Conservation (phyloP, 2,329 filamentous ascomycete species). For the Cladorrhinum sp. region DNA sequence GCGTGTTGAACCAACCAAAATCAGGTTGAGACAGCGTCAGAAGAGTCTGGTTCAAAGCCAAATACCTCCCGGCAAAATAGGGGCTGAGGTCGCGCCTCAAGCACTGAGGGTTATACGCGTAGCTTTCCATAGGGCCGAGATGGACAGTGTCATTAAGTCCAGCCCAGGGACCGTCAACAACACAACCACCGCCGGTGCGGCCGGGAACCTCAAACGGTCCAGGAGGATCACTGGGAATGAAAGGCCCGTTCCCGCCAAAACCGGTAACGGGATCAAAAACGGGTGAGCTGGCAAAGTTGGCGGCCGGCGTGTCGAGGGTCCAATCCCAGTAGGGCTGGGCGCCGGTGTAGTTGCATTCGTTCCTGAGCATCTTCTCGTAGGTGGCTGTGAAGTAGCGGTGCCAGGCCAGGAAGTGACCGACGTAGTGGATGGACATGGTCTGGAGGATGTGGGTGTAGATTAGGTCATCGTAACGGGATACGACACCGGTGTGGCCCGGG, state of each 20-base stretch:
- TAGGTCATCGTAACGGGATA: constrained; percentile 37
- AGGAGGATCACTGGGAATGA: constrained; percentile 6
- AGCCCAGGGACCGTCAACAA: constrained; percentile 18
- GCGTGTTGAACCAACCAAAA: constrained; percentile 22
- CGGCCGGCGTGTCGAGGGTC: constrained; percentile 27
- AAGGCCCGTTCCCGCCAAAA: constrained; percentile 22
- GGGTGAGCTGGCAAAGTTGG: constrained; percentile 13
- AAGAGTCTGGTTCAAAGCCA: constrained; percentile 28
- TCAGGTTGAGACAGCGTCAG: constrained; percentile 27
- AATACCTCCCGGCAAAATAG: constrained; percentile 24
- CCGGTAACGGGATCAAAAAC: constrained; percentile 22
- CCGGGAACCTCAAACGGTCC: constrained; percentile 17
- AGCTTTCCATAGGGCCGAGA: constrained; percentile 14
- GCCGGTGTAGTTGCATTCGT: constrained; percentile 37
- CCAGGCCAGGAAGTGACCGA: constrained; percentile 38
- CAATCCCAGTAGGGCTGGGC: constrained; percentile 42
- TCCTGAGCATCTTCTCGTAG: constrained; percentile 37
- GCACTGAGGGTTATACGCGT: constrained; percentile 23
- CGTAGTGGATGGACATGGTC: constrained; percentile 33
- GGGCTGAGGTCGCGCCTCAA: constrained; percentile 22
- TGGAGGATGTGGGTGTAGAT: constrained; percentile 37
- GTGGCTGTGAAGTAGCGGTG: constrained; percentile 38
- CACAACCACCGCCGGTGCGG: constrained; percentile 21
- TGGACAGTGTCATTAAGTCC: constrained; percentile 18
- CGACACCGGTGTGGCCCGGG: constrained; percentile 19